phyloP scores from a whole-genome alignment of 805 yeast species.

The Millerozyma acaciae region DNA sequence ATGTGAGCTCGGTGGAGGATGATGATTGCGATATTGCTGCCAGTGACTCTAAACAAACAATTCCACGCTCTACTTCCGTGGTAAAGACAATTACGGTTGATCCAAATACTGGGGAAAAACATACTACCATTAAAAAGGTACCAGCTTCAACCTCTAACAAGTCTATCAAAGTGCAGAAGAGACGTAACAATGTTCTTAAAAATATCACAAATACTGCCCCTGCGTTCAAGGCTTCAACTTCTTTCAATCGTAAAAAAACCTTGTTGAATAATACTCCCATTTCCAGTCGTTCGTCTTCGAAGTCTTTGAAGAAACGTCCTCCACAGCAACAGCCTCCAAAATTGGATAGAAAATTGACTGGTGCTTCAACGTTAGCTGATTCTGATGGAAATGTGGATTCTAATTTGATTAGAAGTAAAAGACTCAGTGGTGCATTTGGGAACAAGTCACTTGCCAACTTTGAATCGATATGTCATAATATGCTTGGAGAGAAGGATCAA shows the following conservation, averaged over 20 bases:
- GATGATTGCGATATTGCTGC: conserved; percentile 23
- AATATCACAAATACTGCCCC: conserved; percentile 31
- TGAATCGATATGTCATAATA: conserved; percentile 28
- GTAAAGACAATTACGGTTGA: conserved; percentile 39
- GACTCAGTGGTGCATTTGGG: conserved; percentile 11
- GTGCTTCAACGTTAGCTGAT: conserved; percentile 13
- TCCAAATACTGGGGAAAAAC: conserved; percentile 21
- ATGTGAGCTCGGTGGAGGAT: conserved; percentile 25
- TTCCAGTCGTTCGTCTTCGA: conserved; percentile 20
- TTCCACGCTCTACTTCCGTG: conserved; percentile 40
- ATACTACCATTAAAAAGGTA: conserved; percentile 19
- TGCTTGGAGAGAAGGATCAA: conserved; percentile 16
- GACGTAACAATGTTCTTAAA: conserved; percentile 17
- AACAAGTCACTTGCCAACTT: conserved; percentile 28
- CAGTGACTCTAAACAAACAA: conserved; percentile 21
- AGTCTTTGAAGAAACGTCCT: conserved; percentile 12
- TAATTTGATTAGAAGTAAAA: conserved; percentile 3
- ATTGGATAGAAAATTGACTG: conserved; percentile 14
- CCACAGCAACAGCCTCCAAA: conserved; percentile 11
- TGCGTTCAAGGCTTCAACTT: conserved; percentile 35
- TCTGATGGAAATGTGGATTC: background rate
- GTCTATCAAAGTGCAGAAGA: conserved; percentile 8
- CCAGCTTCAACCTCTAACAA: conserved; percentile 16
- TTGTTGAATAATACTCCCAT: conserved; percentile 22
- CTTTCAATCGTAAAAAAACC: conserved; percentile 33